Evolutionary conservation across 331 rosid genomes (phyloP).

Genomic region (Quercus phellos): DNA sequence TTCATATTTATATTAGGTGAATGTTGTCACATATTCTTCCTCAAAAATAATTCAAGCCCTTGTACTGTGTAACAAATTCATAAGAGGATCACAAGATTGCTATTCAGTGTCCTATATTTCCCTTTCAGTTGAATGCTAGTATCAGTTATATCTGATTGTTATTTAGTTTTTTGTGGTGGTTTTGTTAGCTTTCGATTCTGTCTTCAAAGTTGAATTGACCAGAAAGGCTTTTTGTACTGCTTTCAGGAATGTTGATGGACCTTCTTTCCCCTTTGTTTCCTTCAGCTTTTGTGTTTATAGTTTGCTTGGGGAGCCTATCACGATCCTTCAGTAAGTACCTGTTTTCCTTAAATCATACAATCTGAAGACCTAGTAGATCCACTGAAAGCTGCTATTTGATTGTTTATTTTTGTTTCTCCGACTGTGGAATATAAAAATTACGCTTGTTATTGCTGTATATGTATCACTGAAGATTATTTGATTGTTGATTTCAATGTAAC

Average conservation of each 20-base stretch:
- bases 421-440: neutral
- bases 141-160: neutral
- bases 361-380: neutral
- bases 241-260: conserved; percentile 97
- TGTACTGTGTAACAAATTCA: neutral
- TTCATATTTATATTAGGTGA: neutral
- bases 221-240: conserved; percentile 13
- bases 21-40: neutral
- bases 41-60: neutral
- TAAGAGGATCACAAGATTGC: neutral
- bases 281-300: conserved; percentile 70
- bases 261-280: conserved; percentile 89
- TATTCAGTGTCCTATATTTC: neutral
- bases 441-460: neutral
- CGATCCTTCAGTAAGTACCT: conserved; percentile 92
- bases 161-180: neutral
- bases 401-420: neutral
- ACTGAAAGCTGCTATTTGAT: neutral
- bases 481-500: neutral
- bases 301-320: conserved; percentile 90
- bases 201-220: neutral
- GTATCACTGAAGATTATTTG: neutral
- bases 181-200: neutral
- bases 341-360: neutral
- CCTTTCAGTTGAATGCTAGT: neutral